These are phyloP conservation scores for Heterobasidion occidentale DNA, from an alignment of 1,284 basidiomycete genomes.

Conservation along the genomic window DNA sequence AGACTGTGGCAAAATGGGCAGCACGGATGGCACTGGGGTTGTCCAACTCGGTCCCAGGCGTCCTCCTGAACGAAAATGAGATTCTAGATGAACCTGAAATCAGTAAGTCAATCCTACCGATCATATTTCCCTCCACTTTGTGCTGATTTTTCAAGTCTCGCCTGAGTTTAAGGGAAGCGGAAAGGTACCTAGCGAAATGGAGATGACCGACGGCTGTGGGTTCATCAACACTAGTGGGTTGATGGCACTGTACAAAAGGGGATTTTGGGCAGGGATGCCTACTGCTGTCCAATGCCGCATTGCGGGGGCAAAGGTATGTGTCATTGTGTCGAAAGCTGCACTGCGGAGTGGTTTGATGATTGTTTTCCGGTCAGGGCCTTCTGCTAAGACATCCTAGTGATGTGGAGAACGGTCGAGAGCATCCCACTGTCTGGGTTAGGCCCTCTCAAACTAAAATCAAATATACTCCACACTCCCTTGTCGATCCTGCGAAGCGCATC, in stretches of 20 bases:
- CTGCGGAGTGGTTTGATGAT: too few species aligned
- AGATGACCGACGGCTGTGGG: constrained; percentile 40
- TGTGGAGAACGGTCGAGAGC: constrained; percentile 8
- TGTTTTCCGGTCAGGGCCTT: constrained; percentile 18
- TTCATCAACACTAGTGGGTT: constrained; percentile 25
- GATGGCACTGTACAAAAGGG: constrained; percentile 17
- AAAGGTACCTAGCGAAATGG: constrained; percentile 23
- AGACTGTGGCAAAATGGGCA: constrained; percentile 34
- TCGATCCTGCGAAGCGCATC: constrained; percentile 24
- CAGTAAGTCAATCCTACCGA: constrained; percentile 13
- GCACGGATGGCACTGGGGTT: constrained; percentile 29
- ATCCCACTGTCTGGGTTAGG: constrained; percentile 26
- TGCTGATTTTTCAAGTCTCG: constrained; percentile 11
- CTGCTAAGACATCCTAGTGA: constrained; percentile 15
- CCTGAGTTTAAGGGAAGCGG: constrained; percentile 12
- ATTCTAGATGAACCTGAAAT: constrained; percentile 23
- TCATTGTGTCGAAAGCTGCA: background rate
- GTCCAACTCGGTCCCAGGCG: constrained; percentile 32
- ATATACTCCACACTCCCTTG: constrained; percentile 11
- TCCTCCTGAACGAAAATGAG: constrained; percentile 16
- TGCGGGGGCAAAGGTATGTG: constrained; percentile 25
- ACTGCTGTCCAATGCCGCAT: constrained; percentile 33
- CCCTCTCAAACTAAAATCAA: constrained; percentile 35
- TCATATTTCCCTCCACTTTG: background rate
- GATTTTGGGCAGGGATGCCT: constrained; percentile 23